These are phyloP conservation scores for Jacaranda copaia DNA, from an alignment of 257 asterid species.

Conservation along the genomic window DNA sequence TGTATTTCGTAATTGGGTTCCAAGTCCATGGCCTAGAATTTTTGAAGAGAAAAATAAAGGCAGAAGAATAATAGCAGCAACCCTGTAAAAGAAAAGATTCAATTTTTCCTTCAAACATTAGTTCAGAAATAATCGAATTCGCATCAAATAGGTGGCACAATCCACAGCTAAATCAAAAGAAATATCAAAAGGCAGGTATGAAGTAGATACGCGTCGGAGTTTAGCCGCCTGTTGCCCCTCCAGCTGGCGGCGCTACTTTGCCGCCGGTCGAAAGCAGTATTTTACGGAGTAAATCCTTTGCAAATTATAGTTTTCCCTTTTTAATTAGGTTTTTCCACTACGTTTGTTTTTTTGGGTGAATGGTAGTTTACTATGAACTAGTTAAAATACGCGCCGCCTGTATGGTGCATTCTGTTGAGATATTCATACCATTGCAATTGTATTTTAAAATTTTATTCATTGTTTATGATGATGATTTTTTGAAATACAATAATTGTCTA, in stretches of 20 bases:
- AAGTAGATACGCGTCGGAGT: conserved; percentile 27
- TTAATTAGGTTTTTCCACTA: too few species aligned
- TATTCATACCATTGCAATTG: too few species aligned
- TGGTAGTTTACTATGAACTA: too few species aligned
- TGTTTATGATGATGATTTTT: too few species aligned
- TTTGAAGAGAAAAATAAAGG: not conserved
- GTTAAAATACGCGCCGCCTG: too few species aligned
- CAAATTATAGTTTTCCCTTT: not conserved
- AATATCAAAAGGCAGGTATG: not conserved
- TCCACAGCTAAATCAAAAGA: not conserved
- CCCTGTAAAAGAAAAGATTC: conserved; percentile 5
- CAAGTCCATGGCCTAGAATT: conserved; percentile 61
- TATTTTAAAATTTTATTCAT: too few species aligned
- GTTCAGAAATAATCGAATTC: not conserved
- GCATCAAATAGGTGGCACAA: not conserved
- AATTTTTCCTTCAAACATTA: conserved; percentile 5
- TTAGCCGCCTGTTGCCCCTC: conserved; percentile 10
- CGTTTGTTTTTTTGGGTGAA: too few species aligned
- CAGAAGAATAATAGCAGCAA: conserved; percentile 22
- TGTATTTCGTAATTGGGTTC: conserved; percentile 63
- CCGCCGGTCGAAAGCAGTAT: not conserved
- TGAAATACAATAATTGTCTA: too few species aligned
- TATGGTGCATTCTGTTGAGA: too few species aligned
- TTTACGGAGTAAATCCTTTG: not conserved
- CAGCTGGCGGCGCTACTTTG: conserved; percentile 25